phyloP scores from a whole-genome alignment of 371 early-diverging fungal species.

The Mortierella sp. region DNA sequence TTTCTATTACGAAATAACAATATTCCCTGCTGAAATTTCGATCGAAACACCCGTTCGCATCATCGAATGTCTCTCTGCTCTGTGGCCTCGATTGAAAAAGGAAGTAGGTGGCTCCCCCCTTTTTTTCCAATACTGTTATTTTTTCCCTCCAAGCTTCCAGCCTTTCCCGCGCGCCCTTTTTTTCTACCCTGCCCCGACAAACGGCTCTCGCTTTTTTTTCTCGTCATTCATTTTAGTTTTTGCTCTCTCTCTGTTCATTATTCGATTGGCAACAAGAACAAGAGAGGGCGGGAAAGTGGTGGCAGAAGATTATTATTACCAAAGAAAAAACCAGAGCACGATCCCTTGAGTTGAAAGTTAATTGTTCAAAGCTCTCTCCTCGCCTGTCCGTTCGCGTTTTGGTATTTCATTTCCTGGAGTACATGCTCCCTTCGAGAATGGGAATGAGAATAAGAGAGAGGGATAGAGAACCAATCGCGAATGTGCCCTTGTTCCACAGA shows the following conservation, averaged over 20 bases:
- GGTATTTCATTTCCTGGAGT: constrained; percentile 10
- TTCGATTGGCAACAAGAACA: neutral
- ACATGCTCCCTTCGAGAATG: neutral
- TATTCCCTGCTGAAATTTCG: neutral
- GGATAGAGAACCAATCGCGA: neutral
- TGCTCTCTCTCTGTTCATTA: neutral
- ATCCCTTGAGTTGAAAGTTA: neutral
- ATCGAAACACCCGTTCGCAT: neutral
- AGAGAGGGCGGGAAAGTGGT: neutral
- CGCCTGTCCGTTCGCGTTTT: neutral
- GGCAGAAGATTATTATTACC: neutral
- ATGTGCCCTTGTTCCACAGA: neutral
- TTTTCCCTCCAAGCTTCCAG: neutral
- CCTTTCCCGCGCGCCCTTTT: neutral
- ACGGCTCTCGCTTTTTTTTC: neutral
- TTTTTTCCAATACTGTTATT: neutral
- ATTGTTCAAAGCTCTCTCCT: neutral
- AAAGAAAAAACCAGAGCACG: neutral
- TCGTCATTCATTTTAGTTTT: neutral
- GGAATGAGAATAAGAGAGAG: neutral
- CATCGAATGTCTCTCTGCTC: constrained; percentile 14
- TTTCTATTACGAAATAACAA: neutral
- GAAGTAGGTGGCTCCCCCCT: neutral
- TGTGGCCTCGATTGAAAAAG: neutral
- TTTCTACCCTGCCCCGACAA: neutral